Base-by-base conservation (phyloP, 73 alveolate species). In the Paraurostyla sp. region DNA sequence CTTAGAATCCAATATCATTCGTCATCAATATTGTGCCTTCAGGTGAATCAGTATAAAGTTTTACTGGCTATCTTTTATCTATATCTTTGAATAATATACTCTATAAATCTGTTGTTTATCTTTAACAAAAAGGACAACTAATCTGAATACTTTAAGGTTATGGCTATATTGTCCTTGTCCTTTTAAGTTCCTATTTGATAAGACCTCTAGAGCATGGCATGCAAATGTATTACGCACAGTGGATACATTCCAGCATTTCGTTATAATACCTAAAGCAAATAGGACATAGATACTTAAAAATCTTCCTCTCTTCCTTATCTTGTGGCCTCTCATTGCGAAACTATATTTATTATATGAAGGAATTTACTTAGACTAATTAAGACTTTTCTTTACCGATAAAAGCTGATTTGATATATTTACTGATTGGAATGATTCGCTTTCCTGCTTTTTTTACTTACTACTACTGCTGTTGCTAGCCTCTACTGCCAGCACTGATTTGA, bases 181-280 rank as follows among this genome's bases (percentile, higher is more conserved):
- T 75, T 33, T 75, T 43, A 16, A 75, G 51, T 33, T 75, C 87
- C 22, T 59, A 81, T 22, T 81, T 40, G 0, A 81, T 59, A 18
- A 81, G 52, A 20, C 36, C 92, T 69, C 85, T 57, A 4, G 82
- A 38, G 50, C 92, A 85, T 40, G 51, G 65, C 62, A 65, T 38
- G 57, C 92, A 85, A 38, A 85, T 36, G 57, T 85, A 85, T 38
- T 85, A 69, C 27, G 65, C 35, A 81, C 92, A 85, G 11, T 29
- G 22, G 32, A 41, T 41, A 33, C 87, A 85, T 1, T 68, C 18
- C 9, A 85, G 81, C 29, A 85, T 85, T 20, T 48, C 60, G 32
- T 85, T 85, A 59, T 40, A 69, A 69, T 85, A 85, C 9, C 83
- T 27, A 33, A 60, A 69, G 58, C 92, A 85, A 1, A 85, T 69